phyloP scores from a whole-genome alignment of 1,139 yeast genomes.

The Saccharomycopsis crataegensis region DNA sequence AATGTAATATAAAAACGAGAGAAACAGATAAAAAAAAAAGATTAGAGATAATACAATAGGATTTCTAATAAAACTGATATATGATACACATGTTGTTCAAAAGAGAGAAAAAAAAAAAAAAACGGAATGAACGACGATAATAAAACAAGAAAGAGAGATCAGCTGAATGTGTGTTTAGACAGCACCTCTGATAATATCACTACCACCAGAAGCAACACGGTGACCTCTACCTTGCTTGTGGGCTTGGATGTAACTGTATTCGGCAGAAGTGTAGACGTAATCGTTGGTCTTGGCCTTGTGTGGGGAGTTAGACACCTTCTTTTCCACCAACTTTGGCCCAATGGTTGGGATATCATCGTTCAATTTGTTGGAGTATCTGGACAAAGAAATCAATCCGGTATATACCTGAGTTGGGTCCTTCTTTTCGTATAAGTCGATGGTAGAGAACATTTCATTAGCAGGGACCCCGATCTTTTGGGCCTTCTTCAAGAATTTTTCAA shows the following conservation, averaged over 20 bases:
- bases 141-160: not conserved
- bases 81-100: not conserved
- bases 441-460: conserved; percentile 77
- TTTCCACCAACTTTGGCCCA: conserved; percentile 32
- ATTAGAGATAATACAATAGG: not conserved
- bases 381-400: conserved; percentile 65
- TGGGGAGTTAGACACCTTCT: conserved; percentile 12
- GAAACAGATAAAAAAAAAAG: too few species aligned
- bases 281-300: conserved; percentile 15
- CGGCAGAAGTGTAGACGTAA: conserved; percentile 18
- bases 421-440: conserved; percentile 67
- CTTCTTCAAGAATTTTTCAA: conserved; percentile 59
- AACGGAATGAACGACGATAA: not conserved
- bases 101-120: not conserved
- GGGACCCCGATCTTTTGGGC: conserved; percentile 64
- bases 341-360: conserved; percentile 40
- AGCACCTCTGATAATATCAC: conserved; percentile 19
- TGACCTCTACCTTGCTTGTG: conserved; percentile 16
- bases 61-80: too few species aligned
- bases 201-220: conserved; percentile 19
- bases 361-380: conserved; percentile 49
- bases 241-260: conserved; percentile 16
- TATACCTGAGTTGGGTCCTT: conserved; percentile 75
- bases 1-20: too few species aligned
- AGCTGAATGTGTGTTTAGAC: not conserved